Evolutionary conservation across 768 basidiomycete genomes (phyloP), one percentile per base, ranked within the genome.

Genomic region (Pilatotrama ljubarskyi): DNA sequence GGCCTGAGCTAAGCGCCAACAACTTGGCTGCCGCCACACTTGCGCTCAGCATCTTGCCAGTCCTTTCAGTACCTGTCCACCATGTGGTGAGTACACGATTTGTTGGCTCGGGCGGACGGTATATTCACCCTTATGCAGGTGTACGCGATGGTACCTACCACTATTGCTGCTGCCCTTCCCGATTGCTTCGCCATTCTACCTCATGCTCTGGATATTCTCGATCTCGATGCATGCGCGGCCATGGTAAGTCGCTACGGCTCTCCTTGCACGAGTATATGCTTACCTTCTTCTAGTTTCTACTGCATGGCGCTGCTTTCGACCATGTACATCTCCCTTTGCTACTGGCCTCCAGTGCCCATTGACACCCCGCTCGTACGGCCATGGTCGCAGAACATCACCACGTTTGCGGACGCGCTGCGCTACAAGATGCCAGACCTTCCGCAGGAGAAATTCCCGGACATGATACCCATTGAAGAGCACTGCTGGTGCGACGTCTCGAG

Each of bases 241-340:
- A 64, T 94, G 92, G 92, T 92, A 55, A 65, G 86, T 77, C 5
- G 3, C 24, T 11, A 24, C 10, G 20, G 2, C 37, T 20, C 38
- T 15, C 26, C 8, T 13, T 5, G 18, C 5, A 14, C 36, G 20
- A 24, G 15, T 9, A 26, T 36, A 18, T 35, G 14, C 25, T 37
- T 10, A 51, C 51, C 24, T 49, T 22, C 14, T 38, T 14, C 18
- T 1, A 94, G 92, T 68, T 91, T 93, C 71, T 94, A 94, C 71
- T 94, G 92, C 78, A 87, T 94, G 55, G 79, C 91, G 22, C 80
- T 94, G 20, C 83, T 94, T 14, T 80, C 84, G 0, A 88, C 91
- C n/a, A 80, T 93, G 49, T 93, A 92, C 71, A 78, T 91, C 61
- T 90, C 92, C 15, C 90, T 92, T 17, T 94, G 92, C 71, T 93